Evolutionary conservation across 495 filamentous ascomycete genomes (phyloP).

Genomic region (Penicillium silybi): DNA sequence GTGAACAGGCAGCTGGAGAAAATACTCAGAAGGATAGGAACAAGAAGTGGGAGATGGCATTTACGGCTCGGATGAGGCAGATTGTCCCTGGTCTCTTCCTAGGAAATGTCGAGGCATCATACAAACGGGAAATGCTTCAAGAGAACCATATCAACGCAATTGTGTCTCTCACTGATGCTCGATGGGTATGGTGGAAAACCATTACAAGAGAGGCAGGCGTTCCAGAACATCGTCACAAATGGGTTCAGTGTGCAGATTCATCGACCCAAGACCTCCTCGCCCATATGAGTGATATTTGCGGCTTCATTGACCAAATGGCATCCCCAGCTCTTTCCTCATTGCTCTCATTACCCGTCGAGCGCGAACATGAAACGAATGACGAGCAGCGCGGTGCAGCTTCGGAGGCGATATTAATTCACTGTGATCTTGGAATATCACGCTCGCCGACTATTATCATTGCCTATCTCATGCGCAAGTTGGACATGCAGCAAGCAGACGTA

Average conservation of each 20-base stretch:
- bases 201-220: conserved; percentile 27
- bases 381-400: conserved; percentile 6
- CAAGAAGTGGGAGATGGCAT: conserved; percentile 1
- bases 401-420: conserved; percentile 32
- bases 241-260: conserved; percentile 31
- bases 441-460: conserved; percentile 31
- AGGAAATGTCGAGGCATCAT: conserved; percentile 28
- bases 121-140: conserved; percentile 24
- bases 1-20: neutral
- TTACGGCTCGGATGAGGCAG: conserved; percentile 21
- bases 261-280: conserved; percentile 33
- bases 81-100: conserved; percentile 37
- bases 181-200: conserved; percentile 20
- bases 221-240: conserved; percentile 28
- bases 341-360: conserved; percentile 13
- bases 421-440: conserved; percentile 34
- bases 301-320: conserved; percentile 37
- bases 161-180: conserved; percentile 22
- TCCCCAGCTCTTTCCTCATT: conserved; percentile 16
- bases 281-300: conserved; percentile 31
- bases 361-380: conserved; percentile 10
- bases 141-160: conserved; percentile 33
- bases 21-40: neutral
- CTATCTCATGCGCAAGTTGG: conserved; percentile 15
- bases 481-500: conserved; percentile 5